These are phyloP conservation scores for Geotrichum fermentans DNA, from an alignment of 1,139 yeast species.

Conservation along the genomic window DNA sequence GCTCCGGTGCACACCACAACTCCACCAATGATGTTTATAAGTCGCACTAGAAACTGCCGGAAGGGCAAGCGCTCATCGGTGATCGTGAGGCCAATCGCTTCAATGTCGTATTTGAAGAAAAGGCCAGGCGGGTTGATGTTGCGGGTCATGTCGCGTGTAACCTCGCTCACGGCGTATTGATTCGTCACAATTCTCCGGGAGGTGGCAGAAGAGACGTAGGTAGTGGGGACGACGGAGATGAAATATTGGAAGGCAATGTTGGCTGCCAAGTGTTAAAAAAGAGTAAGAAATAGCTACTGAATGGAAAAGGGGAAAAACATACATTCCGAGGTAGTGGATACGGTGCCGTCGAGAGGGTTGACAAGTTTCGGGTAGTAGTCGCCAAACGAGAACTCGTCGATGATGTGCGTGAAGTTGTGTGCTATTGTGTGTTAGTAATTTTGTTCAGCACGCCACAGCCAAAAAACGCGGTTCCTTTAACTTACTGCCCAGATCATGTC, in stretches of 20 bases:
- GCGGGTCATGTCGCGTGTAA: constrained; percentile 30
- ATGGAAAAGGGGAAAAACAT: neutral
- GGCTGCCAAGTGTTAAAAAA: neutral
- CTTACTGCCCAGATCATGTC: constrained; percentile 58
- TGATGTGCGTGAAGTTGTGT: constrained; percentile 73
- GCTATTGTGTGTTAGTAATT: neutral
- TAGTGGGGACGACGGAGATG: constrained; percentile 79
- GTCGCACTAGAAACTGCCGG: constrained; percentile 66
- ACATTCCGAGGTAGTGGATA: constrained; percentile 40
- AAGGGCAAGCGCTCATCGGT: constrained; percentile 72
- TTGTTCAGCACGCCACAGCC: neutral
- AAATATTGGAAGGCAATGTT: constrained; percentile 48
- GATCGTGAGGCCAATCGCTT: constrained; percentile 69
- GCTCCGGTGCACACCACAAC: constrained; percentile 48
- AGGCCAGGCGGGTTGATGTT: constrained; percentile 58
- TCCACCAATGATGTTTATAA: constrained; percentile 80
- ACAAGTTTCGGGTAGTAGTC: constrained; percentile 79
- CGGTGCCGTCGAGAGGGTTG: constrained; percentile 70
- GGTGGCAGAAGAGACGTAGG: constrained; percentile 52
- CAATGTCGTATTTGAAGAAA: constrained; percentile 78
- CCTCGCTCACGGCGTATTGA: constrained; percentile 77
- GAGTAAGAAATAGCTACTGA: constrained; percentile 10
- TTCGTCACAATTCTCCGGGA: constrained; percentile 74
- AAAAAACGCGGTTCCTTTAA: too few relatives aligned
- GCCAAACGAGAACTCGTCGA: constrained; percentile 87